These are phyloP conservation scores for Phalaenopsis aphrodite DNA, from an alignment of 106 monocot species.

Conservation along the genomic window DNA sequence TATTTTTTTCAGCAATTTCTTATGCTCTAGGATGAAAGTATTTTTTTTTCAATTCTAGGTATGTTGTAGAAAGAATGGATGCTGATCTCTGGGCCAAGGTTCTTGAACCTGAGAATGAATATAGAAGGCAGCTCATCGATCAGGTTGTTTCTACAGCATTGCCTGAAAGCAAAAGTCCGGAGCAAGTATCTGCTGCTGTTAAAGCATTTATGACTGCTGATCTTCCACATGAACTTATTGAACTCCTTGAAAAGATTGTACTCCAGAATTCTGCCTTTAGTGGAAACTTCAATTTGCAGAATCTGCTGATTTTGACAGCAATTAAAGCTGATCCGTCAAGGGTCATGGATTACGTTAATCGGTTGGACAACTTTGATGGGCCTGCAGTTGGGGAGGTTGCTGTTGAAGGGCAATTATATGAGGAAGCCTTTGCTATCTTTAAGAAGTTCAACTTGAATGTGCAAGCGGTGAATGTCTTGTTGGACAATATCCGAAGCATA, in stretches of 20 bases:
- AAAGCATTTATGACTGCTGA: slow-evolving; percentile 99
- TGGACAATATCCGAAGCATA: slow-evolving; percentile 87
- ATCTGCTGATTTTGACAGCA: slow-evolving; percentile 88
- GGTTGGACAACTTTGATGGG: slow-evolving; percentile 96
- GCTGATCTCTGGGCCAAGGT: slow-evolving; percentile 93
- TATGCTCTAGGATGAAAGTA: not conserved
- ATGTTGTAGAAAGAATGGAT: slow-evolving; percentile 99
- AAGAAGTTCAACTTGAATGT: slow-evolving; percentile 98
- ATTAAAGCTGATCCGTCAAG: slow-evolving; percentile 95
- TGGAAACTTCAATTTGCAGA: slow-evolving; percentile 96
- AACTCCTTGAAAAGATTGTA: slow-evolving; percentile 95
- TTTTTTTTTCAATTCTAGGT: slow-evolving; percentile 38
- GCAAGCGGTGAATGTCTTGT: slow-evolving; percentile 79
- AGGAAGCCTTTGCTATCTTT: slow-evolving; percentile 98
- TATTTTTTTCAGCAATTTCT: not conserved
- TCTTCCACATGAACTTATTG: slow-evolving; percentile 97
- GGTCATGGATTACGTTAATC: slow-evolving; percentile 96
- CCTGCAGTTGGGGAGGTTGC: slow-evolving; percentile 98
- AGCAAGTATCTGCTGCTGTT: slow-evolving; percentile 96
- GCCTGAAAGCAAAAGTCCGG: slow-evolving; percentile 97
- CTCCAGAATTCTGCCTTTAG: slow-evolving; percentile 96
- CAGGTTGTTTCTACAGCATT: slow-evolving; percentile 91
- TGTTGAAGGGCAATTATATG: slow-evolving; percentile 88
- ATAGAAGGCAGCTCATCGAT: slow-evolving; percentile 89
- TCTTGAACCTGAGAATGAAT: slow-evolving; percentile 89